A percentile compares a stretch with the other conserved stretches of the same genome.
phyloP scores from a whole-genome alignment of 2,329 filamentous ascomycete genomes.

The Cryphonectria parasitica region DNA sequence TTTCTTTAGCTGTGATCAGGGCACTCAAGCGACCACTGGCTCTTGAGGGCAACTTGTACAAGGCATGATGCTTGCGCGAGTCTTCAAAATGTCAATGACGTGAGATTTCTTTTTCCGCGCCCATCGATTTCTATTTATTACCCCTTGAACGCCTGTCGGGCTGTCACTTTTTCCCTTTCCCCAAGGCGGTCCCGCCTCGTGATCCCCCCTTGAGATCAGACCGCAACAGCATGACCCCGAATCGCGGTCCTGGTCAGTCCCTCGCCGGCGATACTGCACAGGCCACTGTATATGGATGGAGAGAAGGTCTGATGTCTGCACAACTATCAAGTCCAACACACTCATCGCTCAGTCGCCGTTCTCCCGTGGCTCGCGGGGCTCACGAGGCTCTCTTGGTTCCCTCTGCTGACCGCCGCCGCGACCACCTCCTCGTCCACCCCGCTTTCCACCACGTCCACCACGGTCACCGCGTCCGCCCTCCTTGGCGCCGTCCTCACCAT shows the following conservation, averaged over 20 bases:
- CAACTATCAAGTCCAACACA: constrained; percentile 20
- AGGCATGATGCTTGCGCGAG: background rate
- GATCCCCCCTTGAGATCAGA: constrained; percentile 4
- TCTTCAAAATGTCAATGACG: constrained; percentile 25
- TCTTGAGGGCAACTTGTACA: background rate
- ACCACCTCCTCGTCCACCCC: constrained; percentile 42
- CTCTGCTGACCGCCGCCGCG: constrained; percentile 55
- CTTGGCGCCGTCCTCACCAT: constrained; percentile 49
- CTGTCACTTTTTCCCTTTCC: constrained; percentile 24
- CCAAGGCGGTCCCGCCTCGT: constrained; percentile 10
- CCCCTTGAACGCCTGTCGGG: constrained; percentile 27
- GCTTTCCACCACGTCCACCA: constrained; percentile 49
- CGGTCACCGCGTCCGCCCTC: constrained; percentile 48
- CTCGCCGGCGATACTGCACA: constrained; percentile 28
- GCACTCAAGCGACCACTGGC: background rate
- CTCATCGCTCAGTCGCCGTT: constrained; percentile 38
- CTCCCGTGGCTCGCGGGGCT: constrained; percentile 53
- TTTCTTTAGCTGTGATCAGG: background rate
- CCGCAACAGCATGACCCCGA: background rate
- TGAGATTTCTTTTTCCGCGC: constrained; percentile 26
- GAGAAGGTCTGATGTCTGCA: constrained; percentile 9
- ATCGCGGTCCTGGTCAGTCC: background rate
- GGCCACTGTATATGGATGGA: background rate
- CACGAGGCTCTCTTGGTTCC: constrained; percentile 55
- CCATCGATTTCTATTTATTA: constrained; percentile 28